phyloP scores from a whole-genome alignment of 495 filamentous ascomycete species.

The Aspergillus bertholletiae region DNA sequence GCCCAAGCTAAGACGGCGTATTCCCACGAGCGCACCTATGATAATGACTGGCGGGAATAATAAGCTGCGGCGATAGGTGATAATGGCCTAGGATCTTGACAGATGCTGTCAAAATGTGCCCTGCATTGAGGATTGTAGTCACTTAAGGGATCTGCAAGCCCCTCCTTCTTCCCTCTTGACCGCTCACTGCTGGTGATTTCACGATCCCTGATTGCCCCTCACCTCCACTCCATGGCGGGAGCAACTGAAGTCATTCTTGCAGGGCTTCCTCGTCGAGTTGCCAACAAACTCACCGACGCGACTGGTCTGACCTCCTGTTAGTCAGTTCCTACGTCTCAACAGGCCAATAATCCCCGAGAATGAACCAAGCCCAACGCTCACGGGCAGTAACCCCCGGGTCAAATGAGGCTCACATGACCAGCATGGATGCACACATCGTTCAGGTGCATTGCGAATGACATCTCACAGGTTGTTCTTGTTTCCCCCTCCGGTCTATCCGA shows the following conservation, averaged over 20 bases:
- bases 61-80: constrained; percentile 15
- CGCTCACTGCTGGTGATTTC: constrained; percentile 16
- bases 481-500: constrained; percentile 43
- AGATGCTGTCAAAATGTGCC: constrained; percentile 10
- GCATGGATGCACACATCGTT: constrained; percentile 14
- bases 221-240: not conserved
- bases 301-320: constrained; percentile 1
- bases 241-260: constrained; percentile 3
- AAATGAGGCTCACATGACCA: constrained; percentile 20
- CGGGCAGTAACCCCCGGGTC: not conserved
- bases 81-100: constrained; percentile 12
- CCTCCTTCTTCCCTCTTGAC: constrained; percentile 13
- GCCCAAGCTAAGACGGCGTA: constrained; percentile 19
- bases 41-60: constrained; percentile 2
- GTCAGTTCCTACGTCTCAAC: not conserved
- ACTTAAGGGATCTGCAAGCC: constrained; percentile 14
- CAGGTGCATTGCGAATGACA: constrained; percentile 15
- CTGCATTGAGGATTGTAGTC: too few relatives aligned
- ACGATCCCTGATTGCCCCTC: constrained; percentile 5
- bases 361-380: not conserved
- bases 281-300: constrained; percentile 12
- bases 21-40: constrained; percentile 10
- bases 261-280: constrained; percentile 9
- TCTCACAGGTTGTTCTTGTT: constrained; percentile 8
- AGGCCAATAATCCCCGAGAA: constrained; percentile 2